A percentile compares a stretch with the other conserved stretches of the same genome.
These are phyloP conservation scores for Avena sativa DNA, from an alignment of 176 grass and related monocot species.

Conservation along the genomic window DNA sequence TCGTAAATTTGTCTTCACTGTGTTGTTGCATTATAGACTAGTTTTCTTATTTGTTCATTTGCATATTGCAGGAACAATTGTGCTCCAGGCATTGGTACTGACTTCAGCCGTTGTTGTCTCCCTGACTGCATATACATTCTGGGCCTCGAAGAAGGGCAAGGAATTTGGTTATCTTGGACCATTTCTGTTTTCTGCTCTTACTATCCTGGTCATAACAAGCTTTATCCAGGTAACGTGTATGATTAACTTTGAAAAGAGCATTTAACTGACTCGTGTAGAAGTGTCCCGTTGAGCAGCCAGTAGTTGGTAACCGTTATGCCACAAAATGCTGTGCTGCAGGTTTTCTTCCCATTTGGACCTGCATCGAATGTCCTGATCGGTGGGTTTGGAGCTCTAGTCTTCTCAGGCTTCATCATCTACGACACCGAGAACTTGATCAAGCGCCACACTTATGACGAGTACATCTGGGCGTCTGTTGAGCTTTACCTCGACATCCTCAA, in stretches of 20 bases:
- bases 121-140: conserved; percentile 93
- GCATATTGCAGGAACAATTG: conserved; percentile 77
- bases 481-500: conserved; percentile 99
- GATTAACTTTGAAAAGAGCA: neutral
- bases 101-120: conserved; percentile 87
- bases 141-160: conserved; percentile 98
- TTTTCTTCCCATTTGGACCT: conserved; percentile 93
- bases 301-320: conserved; percentile 7
- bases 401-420: conserved; percentile 90
- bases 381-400: conserved; percentile 82
- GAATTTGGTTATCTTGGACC: conserved; percentile 91
- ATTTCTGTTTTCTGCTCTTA: conserved; percentile 72
- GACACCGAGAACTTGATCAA: conserved; percentile 93
- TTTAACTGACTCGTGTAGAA: neutral
- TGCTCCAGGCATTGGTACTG: conserved; percentile 93
- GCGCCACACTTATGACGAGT: conserved; percentile 94
- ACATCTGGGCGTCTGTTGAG: conserved; percentile 96
- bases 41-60: conserved; percentile 23
- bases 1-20: neutral
- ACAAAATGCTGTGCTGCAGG: conserved; percentile 47
- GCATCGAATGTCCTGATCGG: conserved; percentile 72
- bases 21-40: neutral
- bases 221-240: conserved; percentile 74
- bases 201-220: conserved; percentile 81
- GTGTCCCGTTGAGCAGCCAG: neutral